Percentiles rank a stretch among this genome's conserved stretches.
These are phyloP conservation scores for Ambrosia hybrid DNA, from an alignment of 140 eudicot genomes.

Conservation along the genomic window DNA sequence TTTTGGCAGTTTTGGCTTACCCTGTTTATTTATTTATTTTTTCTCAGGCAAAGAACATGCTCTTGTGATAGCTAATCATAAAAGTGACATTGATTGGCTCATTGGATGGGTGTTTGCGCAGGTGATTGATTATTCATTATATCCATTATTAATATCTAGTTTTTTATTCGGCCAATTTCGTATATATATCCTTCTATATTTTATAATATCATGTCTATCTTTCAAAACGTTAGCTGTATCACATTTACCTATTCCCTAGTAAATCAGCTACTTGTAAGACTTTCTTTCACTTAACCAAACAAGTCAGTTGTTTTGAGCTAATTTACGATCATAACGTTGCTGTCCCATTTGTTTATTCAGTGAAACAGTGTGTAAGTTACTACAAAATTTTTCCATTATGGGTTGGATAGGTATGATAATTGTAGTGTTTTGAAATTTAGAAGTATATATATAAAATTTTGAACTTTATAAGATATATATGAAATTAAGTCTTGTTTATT, in stretches of 20 bases:
- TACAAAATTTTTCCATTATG: no score
- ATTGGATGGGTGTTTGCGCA: constrained; percentile 98
- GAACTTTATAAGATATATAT: not conserved
- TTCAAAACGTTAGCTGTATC: not conserved
- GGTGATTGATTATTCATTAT: constrained; percentile 41
- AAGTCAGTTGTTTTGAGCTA: no score
- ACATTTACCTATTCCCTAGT: no score
- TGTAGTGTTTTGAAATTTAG: constrained; percentile 1
- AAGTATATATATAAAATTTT: not conserved
- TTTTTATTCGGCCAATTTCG: no score
- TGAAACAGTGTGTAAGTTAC: not conserved
- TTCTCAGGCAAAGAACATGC: constrained; percentile 94
- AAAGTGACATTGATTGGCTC: constrained; percentile 96
- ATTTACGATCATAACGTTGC: not conserved
- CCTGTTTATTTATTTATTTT: no score
- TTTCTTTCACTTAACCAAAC: no score
- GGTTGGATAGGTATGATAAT: no score
- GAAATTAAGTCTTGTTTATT: not conserved
- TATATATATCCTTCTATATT: no score
- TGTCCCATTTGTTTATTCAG: not conserved
- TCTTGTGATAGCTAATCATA: constrained; percentile 84
- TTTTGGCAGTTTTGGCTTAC: not conserved
- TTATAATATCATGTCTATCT: not conserved
- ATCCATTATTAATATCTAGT: not conserved
- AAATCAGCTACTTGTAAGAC: no score